phyloP scores from a whole-genome alignment of 2,329 filamentous ascomycete species.

The Aureobasidium uvarum region DNA sequence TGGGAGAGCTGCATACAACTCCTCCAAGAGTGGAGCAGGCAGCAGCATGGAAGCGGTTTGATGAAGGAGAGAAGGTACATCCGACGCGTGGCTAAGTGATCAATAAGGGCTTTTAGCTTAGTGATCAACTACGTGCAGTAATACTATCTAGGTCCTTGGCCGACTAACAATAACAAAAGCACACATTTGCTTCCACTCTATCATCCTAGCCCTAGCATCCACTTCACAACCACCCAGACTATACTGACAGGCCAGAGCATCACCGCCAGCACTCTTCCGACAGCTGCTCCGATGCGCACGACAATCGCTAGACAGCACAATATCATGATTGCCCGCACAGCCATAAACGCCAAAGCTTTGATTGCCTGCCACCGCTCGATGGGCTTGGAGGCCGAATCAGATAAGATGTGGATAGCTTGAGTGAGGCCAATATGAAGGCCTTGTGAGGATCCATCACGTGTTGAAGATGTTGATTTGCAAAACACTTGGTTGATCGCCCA shows the following conservation, averaged over 20 bases:
- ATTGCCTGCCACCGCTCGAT: constrained; percentile 33
- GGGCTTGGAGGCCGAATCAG: constrained; percentile 28
- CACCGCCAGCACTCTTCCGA: constrained; percentile 33
- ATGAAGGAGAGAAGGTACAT: background rate
- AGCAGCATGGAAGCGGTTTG: background rate
- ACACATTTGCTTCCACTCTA: background rate
- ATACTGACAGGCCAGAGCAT: constrained; percentile 36
- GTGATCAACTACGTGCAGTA: background rate
- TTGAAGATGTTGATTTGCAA: constrained; percentile 11
- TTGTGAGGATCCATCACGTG: constrained; percentile 11
- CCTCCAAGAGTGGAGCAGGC: background rate
- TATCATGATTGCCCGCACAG: constrained; percentile 32
- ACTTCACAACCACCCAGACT: constrained; percentile 33
- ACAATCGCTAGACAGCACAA: constrained; percentile 33
- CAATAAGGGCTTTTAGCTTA: background rate
- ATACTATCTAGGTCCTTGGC: background rate
- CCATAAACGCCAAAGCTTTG: constrained; percentile 32
- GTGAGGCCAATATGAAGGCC: constrained; percentile 27
- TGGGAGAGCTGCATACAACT: background rate
- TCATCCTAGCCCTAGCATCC: constrained; percentile 29
- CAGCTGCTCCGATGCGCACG: constrained; percentile 33
- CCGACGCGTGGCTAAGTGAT: background rate
- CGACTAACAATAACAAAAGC: background rate
- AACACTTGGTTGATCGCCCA: constrained; percentile 3
- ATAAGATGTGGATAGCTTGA: constrained; percentile 28